Conservation (phyloP, 1,139 yeast species). For the Tardiomyces depauwii region DNA sequence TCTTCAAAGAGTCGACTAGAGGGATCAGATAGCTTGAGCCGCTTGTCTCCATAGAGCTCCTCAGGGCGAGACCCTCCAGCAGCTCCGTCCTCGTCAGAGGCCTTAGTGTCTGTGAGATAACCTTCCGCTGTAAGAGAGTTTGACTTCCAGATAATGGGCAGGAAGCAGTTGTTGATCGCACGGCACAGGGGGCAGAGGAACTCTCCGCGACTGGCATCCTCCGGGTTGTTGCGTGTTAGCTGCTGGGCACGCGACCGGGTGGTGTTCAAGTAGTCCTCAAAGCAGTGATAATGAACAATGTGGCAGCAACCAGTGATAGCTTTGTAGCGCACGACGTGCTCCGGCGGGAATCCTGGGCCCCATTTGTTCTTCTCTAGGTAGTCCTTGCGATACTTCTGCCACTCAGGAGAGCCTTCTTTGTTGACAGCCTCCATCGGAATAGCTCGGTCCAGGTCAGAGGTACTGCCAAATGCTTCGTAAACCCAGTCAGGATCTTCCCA, state of each 20-base stretch:
- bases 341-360: constrained; percentile 64
- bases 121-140: constrained; percentile 14
- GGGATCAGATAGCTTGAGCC: not conserved
- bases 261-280: constrained; percentile 46
- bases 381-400: constrained; percentile 5
- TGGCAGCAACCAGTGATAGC: constrained; percentile 85
- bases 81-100: too few species aligned
- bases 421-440: constrained; percentile 9
- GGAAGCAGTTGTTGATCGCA: constrained; percentile 69
- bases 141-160: constrained; percentile 52
- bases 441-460: constrained; percentile 35
- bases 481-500: constrained; percentile 44
- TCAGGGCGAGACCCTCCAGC: too few species aligned
- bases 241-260: constrained; percentile 49
- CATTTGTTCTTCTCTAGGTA: constrained; percentile 26
- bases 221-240: constrained; percentile 75
- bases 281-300: constrained; percentile 82
- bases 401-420: constrained; percentile 18
- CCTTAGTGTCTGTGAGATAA: constrained; percentile 2
- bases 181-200: constrained; percentile 88
- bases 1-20: not conserved
- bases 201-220: constrained; percentile 56
- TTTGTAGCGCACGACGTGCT: constrained; percentile 24
- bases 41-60: too few species aligned
- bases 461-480: constrained; percentile 48